Evolutionary conservation across 2,329 filamentous ascomycete genomes (phyloP), one percentile per base, ranked within the genome.

Genomic region (Ustilaginoidea virens): DNA sequence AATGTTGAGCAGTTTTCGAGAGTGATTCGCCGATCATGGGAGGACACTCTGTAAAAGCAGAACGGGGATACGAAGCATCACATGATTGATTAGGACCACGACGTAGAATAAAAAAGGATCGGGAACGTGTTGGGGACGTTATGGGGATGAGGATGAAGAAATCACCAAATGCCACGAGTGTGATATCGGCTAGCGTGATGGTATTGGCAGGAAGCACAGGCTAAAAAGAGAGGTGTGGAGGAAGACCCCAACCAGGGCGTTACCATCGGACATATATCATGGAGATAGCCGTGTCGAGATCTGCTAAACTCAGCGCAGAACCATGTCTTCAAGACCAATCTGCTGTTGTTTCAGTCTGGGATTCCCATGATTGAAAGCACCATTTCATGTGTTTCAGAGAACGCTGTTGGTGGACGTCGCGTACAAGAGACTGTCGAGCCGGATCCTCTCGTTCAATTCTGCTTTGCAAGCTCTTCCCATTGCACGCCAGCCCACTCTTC

Each of bases 401-500:
- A n/a, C n/a, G n/a, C n/a, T n/a, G n/a, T n/a, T n/a, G n/a, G n/a
- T n/a, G n/a, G n/a, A n/a, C n/a, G n/a, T n/a, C n/a, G n/a, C n/a
- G n/a, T n/a, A n/a, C n/a, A n/a, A n/a, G n/a, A n/a, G n/a, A n/a
- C n/a, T n/a, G n/a, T n/a, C n/a, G n/a, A n/a, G n/a, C n/a, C n/a
- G n/a, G n/a, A n/a, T n/a, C 3, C 22, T 24, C 22, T 16, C 17
- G 2, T 48, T 45, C 39, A 51, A 29, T 53, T 48, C 16, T 39
- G 36, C 45, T 56, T 61, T 18, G 48, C 49, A 36, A 73, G 45
- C 53, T 94, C 86, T 55, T 98, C 90, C 90, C 87, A 98, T 54
- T 98, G 90, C 38, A 96, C 90, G 5, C 87, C 90, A n/a, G 70
- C 74, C 87, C 90, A 98, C 55, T 98, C 90, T 60, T 96, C 90